Evolutionary conservation across 108 stramenopile genomes (phyloP).

Genomic region (Fistulifera pelliculosa): DNA sequence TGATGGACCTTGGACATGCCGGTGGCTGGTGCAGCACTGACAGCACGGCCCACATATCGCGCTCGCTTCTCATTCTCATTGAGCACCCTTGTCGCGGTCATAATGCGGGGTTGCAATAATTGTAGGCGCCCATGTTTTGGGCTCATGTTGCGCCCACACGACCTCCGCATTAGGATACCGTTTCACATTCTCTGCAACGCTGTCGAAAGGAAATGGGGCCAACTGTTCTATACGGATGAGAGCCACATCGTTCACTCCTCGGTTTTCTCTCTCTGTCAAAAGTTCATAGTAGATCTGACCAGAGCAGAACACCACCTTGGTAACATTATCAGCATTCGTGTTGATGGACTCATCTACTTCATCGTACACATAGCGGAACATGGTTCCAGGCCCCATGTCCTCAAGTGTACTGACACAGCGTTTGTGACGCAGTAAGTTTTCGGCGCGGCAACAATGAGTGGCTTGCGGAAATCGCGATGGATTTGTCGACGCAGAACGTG

Average conservation of each 20-base stretch:
- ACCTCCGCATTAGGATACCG: constrained; percentile 91
- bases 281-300: constrained; percentile 99
- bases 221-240: constrained; percentile 96
- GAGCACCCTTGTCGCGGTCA: constrained; percentile 91
- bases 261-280: constrained; percentile 77
- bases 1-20: constrained; percentile 88
- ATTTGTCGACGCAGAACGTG: constrained; percentile 97
- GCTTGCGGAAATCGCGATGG: constrained; percentile 99
- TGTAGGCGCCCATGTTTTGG: constrained; percentile 84
- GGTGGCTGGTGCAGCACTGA: constrained; percentile 94
- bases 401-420: constrained; percentile 77
- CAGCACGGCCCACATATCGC: constrained; percentile 89
- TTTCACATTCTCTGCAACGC: constrained; percentile 65
- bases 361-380: constrained; percentile 75
- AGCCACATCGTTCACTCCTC: constrained; percentile 79
- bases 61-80: constrained; percentile 84
- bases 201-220: constrained; percentile 97
- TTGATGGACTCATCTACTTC: constrained; percentile 69
- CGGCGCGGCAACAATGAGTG: constrained; percentile 92
- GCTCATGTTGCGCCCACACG: constrained; percentile 94
- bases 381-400: constrained; percentile 89
- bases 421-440: constrained; percentile 94
- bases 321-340: constrained; percentile 73
- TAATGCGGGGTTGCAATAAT: constrained; percentile 85
- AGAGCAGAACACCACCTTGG: constrained; percentile 90